Base-by-base conservation (phyloP, 352 stramenopile genomes). In the Phytopythium helicoides region DNA sequence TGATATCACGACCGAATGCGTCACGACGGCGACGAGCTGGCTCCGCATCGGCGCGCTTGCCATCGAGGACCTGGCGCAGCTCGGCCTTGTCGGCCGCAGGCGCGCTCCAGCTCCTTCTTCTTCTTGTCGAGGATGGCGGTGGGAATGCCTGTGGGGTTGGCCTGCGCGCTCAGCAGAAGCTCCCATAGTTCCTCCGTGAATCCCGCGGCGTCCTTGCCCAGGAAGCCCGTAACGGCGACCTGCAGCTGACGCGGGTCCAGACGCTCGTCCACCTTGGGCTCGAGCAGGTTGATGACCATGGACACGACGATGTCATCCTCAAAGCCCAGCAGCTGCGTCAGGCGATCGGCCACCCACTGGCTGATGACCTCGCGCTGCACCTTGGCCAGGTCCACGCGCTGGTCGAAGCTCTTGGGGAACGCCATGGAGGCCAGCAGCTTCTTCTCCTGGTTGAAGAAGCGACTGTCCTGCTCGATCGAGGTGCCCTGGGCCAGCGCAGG, bases 121-220 rank as follows among this genome's bases (percentile, higher is more conserved):
- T 97, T 97, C 66, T 94, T 80, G 58, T 97, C 82, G 23, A 97
- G 50, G 56, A 97, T 89, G 37, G 62, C 66, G 38, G 68, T 75
- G 1, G 90, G 88, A 56, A 97, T 97, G 38, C 91, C 91, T 12
- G 83, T 90, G 6, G 87, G 62, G 44, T 92, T 81, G n/a, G 71
- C 70, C 54, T 97, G 89, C 2, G 89, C 91, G 56, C 90, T 95
- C 7, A 97, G 61, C 48, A 97, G 66, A 36, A 97, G 59, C 33
- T 75, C 73, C 91, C 91, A 97, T 16, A 97, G 76, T 65, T 97
- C 91, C 40, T 95, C 61, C 57, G 85, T 90, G 69, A 97, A 97
- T 23, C 52, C 28, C 3, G 67, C 59, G 18, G 87, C 76, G 46
- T 97, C 78, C 50, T 96, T 96, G 52, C 94, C 87, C n/a, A 97